Base-by-base conservation (phyloP, 2,329 filamentous ascomycete species). In the Cucurbitaria berberidis region DNA sequence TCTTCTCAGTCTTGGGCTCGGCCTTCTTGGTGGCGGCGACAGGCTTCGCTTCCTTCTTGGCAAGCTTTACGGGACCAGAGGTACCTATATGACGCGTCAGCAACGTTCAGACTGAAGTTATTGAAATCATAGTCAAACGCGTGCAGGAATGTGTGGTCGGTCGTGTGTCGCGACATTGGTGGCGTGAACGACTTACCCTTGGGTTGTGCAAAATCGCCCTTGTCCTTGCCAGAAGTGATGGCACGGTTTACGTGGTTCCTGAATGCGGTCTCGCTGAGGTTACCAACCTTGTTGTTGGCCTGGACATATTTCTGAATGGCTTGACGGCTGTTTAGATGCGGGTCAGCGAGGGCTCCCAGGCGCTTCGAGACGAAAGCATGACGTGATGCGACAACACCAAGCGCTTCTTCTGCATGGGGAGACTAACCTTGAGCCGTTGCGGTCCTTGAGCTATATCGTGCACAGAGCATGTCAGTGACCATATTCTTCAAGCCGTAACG, bases 11-110 rank as follows among this genome's bases (percentile, higher is more conserved):
- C 63, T 70, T 69, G 45, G 65, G 27, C 60, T 74, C 68, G 39
- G 66, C 43, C 60, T 66, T 64, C 55, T 70, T 69, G 52, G 64
- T 52, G 27, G 69, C 55, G 45, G 62, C 64, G 36, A 55, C 64
- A 35, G 73, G 64, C 67, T 74, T 74, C 10, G 67, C 66, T 50
- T 84, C 83, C 82, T 91, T 92, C 87, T 93, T 93, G 55, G 89
- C 89, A 55, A 96, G 88, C 88, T 96, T 96, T 78, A 95, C 91
- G 64, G 91, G 89, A 56, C 92, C 92, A 60, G 92, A 96, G 55
- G 91, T 84, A 69, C 89, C 89, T 92, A 54, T 45, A 45, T 26
- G 34, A 51, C 53, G 70, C 48, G 75, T 76, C 53, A 69, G 61
- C 45, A 38, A 45, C 21, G 24, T 36, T 43, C 22, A 53, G 11